phyloP scores from a whole-genome alignment of 2,329 filamentous ascomycete species.

The Berkeleyomyces rouxiae region DNA sequence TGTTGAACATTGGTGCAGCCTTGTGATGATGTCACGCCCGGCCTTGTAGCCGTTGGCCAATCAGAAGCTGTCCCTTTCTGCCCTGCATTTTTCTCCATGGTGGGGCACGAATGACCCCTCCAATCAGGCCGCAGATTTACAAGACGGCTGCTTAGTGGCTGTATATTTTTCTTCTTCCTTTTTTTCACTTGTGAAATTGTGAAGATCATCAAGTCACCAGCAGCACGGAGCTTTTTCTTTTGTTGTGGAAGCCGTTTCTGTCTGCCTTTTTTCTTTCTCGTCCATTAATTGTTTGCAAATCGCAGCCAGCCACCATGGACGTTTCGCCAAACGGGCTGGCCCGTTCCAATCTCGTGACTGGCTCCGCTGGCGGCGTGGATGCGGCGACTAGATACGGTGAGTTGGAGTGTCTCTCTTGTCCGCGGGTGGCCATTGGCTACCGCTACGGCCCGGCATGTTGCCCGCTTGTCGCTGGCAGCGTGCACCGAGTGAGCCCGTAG shows the following conservation, averaged over 20 bases:
- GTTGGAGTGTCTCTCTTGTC: not conserved
- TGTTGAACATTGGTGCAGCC: not conserved
- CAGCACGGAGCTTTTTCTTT: too few relatives aligned
- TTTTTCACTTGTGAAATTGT: too few relatives aligned
- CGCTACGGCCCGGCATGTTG: too few relatives aligned
- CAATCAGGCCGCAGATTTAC: not conserved
- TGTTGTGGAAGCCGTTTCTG: too few relatives aligned
- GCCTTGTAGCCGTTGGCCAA: not conserved
- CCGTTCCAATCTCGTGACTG: not conserved
- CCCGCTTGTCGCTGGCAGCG: too few relatives aligned
- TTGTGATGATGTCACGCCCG: not conserved
- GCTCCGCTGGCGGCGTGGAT: not conserved
- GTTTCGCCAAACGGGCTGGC: conserved; percentile 6
- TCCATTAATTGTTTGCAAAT: not conserved
- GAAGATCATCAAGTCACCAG: too few relatives aligned
- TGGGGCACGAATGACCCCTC: not conserved
- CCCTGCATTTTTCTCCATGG: conserved; percentile 1
- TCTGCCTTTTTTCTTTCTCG: not conserved
- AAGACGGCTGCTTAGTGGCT: too few relatives aligned
- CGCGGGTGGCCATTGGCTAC: too few relatives aligned
- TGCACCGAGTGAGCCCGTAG: too few relatives aligned
- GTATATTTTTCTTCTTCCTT: too few relatives aligned
- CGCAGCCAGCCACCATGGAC: conserved; percentile 6
- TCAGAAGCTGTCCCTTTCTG: not conserved
- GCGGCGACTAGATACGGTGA: not conserved